These are phyloP conservation scores for Pistacia atlantica DNA, from an alignment of 345 rosid genomes.

Conservation along the genomic window DNA sequence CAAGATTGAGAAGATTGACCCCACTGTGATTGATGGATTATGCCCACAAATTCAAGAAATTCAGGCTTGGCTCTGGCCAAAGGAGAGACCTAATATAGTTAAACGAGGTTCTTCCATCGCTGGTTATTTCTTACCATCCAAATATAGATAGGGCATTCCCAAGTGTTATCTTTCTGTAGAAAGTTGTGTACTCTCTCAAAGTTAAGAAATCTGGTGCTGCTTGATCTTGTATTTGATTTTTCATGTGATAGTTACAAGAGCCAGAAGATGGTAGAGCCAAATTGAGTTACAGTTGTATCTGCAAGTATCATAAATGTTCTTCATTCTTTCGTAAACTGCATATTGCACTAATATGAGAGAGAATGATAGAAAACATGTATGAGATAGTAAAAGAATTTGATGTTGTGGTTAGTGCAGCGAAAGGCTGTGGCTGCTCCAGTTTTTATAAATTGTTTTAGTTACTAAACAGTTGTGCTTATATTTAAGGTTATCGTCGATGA, in stretches of 20 bases:
- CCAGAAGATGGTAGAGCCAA: too few species aligned
- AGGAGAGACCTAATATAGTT: constrained; percentile 35
- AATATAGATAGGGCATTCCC: constrained; percentile 18
- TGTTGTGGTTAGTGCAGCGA: too few species aligned
- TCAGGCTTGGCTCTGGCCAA: constrained; percentile 57
- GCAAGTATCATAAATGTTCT: too few species aligned
- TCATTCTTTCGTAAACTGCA: too few species aligned
- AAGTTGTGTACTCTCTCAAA: neutral
- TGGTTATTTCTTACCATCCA: constrained; percentile 59
- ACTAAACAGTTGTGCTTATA: too few species aligned
- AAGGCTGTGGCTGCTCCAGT: too few species aligned
- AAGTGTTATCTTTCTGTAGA: neutral
- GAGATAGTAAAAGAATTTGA: too few species aligned
- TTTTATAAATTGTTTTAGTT: too few species aligned
- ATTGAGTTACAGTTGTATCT: too few species aligned
- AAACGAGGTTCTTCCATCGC: constrained; percentile 62
- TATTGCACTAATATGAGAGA: too few species aligned
- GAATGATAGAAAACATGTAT: too few species aligned
- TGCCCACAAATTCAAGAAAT: constrained; percentile 70
- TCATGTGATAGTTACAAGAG: neutral
- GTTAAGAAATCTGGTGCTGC: neutral
- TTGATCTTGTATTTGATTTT: neutral
- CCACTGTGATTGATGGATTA: constrained; percentile 63
- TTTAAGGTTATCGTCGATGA: too few species aligned
- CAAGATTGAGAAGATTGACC: constrained; percentile 69